A percentile compares a stretch with the other conserved stretches of the same genome.
Conservation (phyloP, 257 asterid species). For the Lycium barbarum region DNA sequence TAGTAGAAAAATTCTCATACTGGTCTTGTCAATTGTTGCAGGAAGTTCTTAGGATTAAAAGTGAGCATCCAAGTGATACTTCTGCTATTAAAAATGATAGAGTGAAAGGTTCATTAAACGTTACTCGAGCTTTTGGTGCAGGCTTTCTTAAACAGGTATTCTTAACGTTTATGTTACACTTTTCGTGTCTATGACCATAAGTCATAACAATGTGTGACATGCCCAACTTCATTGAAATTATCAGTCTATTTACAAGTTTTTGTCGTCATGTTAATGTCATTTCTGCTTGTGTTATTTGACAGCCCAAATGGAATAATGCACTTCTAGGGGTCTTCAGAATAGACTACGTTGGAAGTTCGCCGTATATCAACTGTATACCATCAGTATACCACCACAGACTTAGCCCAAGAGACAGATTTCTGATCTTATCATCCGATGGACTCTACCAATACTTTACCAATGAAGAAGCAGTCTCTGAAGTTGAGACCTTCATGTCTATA, state of each 20-base stretch:
- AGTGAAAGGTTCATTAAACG: conserved; percentile 89
- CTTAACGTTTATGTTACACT: not conserved
- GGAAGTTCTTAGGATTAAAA: conserved; percentile 80
- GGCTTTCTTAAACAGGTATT: conserved; percentile 88
- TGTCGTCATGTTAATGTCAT: not conserved
- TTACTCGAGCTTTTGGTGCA: conserved; percentile 97
- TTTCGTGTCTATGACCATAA: not conserved
- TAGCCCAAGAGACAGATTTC: conserved; percentile 68
- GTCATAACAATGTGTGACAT: not conserved
- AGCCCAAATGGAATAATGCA: conserved; percentile 97
- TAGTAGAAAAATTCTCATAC: not conserved
- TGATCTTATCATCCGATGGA: conserved; percentile 95
- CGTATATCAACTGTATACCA: conserved; percentile 82
- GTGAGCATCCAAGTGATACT: conserved; percentile 76
- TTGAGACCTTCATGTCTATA: conserved; percentile 74
- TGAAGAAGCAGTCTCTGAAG: conserved; percentile 83
- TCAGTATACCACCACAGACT: conserved; percentile 79
- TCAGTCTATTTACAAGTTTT: not conserved
- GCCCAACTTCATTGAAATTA: not conserved
- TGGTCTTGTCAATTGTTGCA: conserved; percentile 35
- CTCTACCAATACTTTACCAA: conserved; percentile 95
- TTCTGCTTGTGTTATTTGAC: conserved; percentile 34
- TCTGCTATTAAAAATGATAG: conserved; percentile 66
- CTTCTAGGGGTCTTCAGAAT: conserved; percentile 83
- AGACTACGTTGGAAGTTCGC: conserved; percentile 73